Evolutionary conservation across 2,329 filamentous ascomycete genomes (phyloP).

Genomic region (Talaromyces albobiverticillius): DNA sequence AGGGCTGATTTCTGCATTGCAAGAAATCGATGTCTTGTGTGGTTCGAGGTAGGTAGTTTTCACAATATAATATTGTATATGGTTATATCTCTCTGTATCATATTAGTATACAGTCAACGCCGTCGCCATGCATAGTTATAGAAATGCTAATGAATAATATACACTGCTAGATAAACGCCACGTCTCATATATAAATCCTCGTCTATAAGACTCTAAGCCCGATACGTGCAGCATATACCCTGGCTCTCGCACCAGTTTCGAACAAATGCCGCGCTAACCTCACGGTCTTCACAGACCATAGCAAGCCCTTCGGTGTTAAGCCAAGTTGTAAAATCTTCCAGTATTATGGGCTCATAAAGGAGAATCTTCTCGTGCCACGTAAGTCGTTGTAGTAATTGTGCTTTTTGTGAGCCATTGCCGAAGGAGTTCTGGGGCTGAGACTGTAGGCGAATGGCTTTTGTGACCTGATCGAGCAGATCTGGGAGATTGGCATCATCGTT

Average conservation of each 20-base stretch:
- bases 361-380: conserved; percentile 93
- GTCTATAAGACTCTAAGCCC: background rate
- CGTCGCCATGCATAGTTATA: background rate
- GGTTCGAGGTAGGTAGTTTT: too few relatives aligned
- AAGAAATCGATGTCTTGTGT: background rate
- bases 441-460: conserved; percentile 45
- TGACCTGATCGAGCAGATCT: conserved; percentile 48
- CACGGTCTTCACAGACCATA: conserved; percentile 61
- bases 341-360: conserved; percentile 83
- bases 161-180: too few relatives aligned
- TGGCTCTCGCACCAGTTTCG: conserved; percentile 88
- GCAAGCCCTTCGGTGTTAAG: conserved; percentile 70
- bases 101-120: background rate
- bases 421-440: conserved; percentile 28
- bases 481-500: conserved; percentile 23
- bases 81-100: too few relatives aligned
- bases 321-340: conserved; percentile 83
- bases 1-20: too few relatives aligned
- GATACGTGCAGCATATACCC: conserved; percentile 68
- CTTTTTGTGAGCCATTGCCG: conserved; percentile 30
- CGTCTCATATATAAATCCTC: background rate
- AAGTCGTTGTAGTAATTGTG: conserved; percentile 26
- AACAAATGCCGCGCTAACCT: conserved; percentile 63
- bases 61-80: too few relatives aligned
- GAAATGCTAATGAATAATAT: background rate